phyloP scores from a whole-genome alignment of 2,329 filamentous ascomycete species.

The Fusarium sp. region DNA sequence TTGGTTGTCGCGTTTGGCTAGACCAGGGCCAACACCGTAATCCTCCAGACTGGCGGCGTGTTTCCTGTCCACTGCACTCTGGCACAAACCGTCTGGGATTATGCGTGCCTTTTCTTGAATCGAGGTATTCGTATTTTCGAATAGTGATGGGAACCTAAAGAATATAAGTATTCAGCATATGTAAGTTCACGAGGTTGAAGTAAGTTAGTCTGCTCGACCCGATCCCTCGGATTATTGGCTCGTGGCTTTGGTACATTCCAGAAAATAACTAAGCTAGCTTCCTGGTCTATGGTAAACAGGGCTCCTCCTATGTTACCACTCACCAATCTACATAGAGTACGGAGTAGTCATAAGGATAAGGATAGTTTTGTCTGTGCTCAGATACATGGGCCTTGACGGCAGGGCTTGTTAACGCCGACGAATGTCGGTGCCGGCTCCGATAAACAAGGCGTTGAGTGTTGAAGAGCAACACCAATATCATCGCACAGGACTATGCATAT shows the following conservation, averaged over 20 bases:
- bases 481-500: constrained; percentile 17
- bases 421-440: constrained; percentile 12
- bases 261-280: constrained; percentile 5
- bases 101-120: neutral
- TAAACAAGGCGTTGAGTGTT: constrained; percentile 8
- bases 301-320: constrained; percentile 14
- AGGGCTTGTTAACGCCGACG: constrained; percentile 1
- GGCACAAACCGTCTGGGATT: neutral
- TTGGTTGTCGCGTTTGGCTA: constrained; percentile 27
- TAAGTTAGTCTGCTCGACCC: neutral
- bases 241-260: constrained; percentile 17
- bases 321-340: too few species aligned
- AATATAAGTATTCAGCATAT: neutral
- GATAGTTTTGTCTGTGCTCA: constrained; percentile 20
- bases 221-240: neutral
- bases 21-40: constrained; percentile 24
- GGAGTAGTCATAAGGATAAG: neutral
- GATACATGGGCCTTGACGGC: neutral
- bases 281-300: constrained; percentile 19
- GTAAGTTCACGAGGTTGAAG: neutral
- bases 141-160: neutral
- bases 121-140: neutral
- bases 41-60: constrained; percentile 20
- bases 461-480: constrained; percentile 33
- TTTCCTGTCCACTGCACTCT: constrained; percentile 23